Conservation (phyloP, 2,329 filamentous ascomycete genomes). For the Aspergillus japonicus region DNA sequence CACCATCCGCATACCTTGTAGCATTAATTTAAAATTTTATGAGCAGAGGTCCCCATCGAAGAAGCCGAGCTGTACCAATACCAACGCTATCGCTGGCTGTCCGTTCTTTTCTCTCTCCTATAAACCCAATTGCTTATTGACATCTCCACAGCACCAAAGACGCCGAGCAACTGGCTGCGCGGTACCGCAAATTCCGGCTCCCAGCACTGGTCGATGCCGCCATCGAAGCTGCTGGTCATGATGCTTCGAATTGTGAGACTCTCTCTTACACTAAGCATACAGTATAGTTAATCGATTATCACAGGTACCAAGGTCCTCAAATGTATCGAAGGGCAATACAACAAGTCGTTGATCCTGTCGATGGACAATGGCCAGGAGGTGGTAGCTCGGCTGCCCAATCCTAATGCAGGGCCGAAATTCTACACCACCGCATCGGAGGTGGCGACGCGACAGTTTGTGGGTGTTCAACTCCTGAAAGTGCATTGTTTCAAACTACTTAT, state of each 20-base stretch:
- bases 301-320: slow-evolving; percentile 18
- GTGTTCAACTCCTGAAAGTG: background rate
- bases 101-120: slow-evolving; percentile 7
- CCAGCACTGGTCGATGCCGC: slow-evolving; percentile 22
- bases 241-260: slow-evolving; percentile 4
- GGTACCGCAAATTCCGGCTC: slow-evolving; percentile 30
- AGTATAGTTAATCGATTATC: background rate
- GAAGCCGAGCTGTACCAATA: background rate
- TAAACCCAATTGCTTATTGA: slow-evolving; percentile 5
- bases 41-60: background rate
- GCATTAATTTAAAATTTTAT: too few relatives aligned
- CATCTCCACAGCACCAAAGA: slow-evolving; percentile 22
- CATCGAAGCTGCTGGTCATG: background rate
- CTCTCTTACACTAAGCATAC: background rate
- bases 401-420: slow-evolving; percentile 17
- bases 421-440: slow-evolving; percentile 26
- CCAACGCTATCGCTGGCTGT: slow-evolving; percentile 30
- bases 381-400: slow-evolving; percentile 11
- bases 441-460: slow-evolving; percentile 26
- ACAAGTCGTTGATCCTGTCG: slow-evolving; percentile 26
- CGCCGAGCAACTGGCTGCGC: slow-evolving; percentile 23
- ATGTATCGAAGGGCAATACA: slow-evolving; percentile 27
- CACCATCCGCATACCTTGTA: too few relatives aligned
- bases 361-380: slow-evolving; percentile 15
- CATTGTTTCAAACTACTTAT: background rate